Conservation (phyloP, 768 basidiomycete genomes). For the Naganishia vaughanmartiniae region DNA sequence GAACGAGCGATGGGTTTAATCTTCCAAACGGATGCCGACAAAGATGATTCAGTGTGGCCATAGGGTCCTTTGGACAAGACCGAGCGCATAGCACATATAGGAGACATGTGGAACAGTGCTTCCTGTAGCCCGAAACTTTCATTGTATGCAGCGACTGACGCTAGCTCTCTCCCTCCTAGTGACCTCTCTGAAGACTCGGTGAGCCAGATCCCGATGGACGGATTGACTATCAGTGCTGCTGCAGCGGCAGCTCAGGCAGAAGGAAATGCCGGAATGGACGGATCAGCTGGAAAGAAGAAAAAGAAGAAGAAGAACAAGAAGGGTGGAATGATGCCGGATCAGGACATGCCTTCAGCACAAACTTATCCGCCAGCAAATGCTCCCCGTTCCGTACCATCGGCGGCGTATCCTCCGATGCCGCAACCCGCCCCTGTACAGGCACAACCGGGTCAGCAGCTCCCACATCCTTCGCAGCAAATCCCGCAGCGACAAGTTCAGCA, state of each 20-base stretch:
- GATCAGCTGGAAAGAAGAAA: slow-evolving; percentile 53
- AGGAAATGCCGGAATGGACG: slow-evolving; percentile 1
- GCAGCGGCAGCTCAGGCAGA: not conserved
- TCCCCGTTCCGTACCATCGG: slow-evolving; percentile 32
- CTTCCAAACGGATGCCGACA: no score
- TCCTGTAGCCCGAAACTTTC: not conserved
- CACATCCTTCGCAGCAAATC: slow-evolving; percentile 35
- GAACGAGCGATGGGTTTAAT: no score
- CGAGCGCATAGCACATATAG: no score
- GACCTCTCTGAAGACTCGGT: slow-evolving; percentile 23
- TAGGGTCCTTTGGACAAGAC: no score
- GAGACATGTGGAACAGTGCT: not conserved
- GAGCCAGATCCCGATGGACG: slow-evolving; percentile 11
- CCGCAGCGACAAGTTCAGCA: slow-evolving; percentile 1
- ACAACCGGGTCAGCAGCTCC: slow-evolving; percentile 42
- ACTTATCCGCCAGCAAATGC: not conserved
- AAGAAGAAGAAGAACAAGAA: slow-evolving; percentile 57
- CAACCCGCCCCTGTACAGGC: slow-evolving; percentile 42
- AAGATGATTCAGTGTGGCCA: no score
- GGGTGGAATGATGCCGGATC: slow-evolving; percentile 48
- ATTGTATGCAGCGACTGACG: not conserved
- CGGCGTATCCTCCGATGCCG: slow-evolving; percentile 35
- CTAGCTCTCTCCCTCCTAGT: not conserved
- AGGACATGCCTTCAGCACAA: slow-evolving; percentile 30
- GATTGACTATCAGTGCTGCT: slow-evolving; percentile 9